Percentiles rank a stretch among this genome's conserved stretches.
These are phyloP conservation scores for Tilletiopsis washingtonensis DNA, from an alignment of 1,284 basidiomycete genomes.

Conservation along the genomic window DNA sequence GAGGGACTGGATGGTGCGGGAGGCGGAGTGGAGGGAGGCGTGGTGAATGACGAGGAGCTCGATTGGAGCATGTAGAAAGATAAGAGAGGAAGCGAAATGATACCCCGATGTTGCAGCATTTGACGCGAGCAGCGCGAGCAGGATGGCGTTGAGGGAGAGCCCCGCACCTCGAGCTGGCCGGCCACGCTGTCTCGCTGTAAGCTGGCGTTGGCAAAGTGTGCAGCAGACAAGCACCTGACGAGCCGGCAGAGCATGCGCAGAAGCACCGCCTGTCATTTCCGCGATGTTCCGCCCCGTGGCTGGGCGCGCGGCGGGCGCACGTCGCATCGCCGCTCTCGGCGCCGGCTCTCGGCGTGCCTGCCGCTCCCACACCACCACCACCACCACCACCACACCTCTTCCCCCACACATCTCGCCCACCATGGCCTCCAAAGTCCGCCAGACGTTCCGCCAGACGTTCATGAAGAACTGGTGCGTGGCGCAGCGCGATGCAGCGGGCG, in stretches of 20 bases:
- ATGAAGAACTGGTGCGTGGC: background rate
- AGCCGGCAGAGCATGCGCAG: background rate
- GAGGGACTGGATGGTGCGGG: background rate
- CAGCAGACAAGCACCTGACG: background rate
- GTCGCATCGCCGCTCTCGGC: background rate
- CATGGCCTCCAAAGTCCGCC: background rate
- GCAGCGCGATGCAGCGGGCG: too few species aligned
- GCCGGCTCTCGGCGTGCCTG: too few species aligned
- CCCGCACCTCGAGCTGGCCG: background rate
- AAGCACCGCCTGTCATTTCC: background rate
- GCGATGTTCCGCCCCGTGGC: background rate
- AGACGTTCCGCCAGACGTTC: background rate
- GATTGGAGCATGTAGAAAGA: too few species aligned
- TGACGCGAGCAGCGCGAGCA: background rate
- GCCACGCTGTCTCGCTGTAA: background rate
- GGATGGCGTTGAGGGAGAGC: background rate
- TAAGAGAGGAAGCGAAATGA: too few species aligned
- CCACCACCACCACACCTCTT: too few species aligned
- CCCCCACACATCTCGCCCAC: background rate
- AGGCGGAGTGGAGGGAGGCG: background rate
- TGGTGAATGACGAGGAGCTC: slow-evolving; percentile 9
- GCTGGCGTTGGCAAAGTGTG: background rate
- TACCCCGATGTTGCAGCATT: too few species aligned
- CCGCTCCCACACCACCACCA: too few species aligned
- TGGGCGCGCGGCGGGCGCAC: background rate